Conservation (phyloP, 2,329 filamentous ascomycete genomes). For the Epichloe aotearoae region DNA sequence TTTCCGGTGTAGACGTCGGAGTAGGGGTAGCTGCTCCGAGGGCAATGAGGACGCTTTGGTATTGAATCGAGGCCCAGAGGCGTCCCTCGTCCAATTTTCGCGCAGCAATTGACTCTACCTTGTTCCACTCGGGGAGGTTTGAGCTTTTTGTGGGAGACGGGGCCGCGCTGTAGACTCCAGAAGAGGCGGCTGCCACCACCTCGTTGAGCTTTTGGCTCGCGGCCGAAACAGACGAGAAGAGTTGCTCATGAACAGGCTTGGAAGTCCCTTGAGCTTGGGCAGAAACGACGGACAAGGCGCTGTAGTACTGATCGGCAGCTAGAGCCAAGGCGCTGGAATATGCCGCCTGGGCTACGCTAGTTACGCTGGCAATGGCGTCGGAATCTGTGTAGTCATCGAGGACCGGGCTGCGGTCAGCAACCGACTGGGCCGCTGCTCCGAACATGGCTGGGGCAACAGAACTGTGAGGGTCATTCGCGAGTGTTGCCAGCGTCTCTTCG, state of each 20-base stretch:
- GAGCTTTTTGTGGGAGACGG: conserved; percentile 28
- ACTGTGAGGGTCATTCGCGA: conserved; percentile 11
- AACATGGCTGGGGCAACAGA: conserved; percentile 28
- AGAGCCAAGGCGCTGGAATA: conserved; percentile 53
- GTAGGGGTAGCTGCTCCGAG: conserved; percentile 45
- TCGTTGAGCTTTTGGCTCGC: conserved; percentile 46
- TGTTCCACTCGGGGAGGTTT: conserved; percentile 32
- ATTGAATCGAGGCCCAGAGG: conserved; percentile 56
- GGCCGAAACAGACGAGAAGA: conserved; percentile 54
- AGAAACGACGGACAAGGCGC: conserved; percentile 54
- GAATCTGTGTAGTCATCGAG: conserved; percentile 29
- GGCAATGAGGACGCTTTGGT: conserved; percentile 53
- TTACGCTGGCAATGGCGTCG: conserved; percentile 23
- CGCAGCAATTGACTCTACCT: conserved; percentile 51
- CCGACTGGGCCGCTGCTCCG: conserved; percentile 37
- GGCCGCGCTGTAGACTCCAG: conserved; percentile 34
- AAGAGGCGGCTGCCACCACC: conserved; percentile 40
- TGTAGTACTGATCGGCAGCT: conserved; percentile 55
- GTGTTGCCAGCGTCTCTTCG: background rate
- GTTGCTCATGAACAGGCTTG: conserved; percentile 54
- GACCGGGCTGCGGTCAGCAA: conserved; percentile 34
- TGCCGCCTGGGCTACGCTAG: conserved; percentile 36
- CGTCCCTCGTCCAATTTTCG: conserved; percentile 59
- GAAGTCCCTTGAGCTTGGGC: conserved; percentile 55
- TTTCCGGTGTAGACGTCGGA: conserved; percentile 36